Evolutionary conservation across 495 filamentous ascomycete genomes (phyloP), one percentile per base, ranked within the genome.

Genomic region (Evansstolkia leycettana): DNA sequence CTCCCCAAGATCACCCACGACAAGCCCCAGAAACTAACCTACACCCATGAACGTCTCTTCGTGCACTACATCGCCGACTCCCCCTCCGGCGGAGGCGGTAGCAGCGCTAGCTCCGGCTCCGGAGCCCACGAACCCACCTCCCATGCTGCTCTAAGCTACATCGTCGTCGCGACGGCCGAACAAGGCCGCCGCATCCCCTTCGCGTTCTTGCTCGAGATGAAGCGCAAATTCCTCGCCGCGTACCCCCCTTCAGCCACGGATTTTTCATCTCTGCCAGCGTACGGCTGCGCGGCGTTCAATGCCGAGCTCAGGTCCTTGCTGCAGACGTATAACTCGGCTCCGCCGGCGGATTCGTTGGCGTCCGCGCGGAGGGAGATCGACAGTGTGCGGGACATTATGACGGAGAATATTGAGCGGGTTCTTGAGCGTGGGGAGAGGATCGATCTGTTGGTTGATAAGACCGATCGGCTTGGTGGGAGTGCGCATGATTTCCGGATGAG

Each of bases 401-500:
- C 88, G 36, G 76, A 92, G 65, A 99, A 96, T 59, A 99, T 99
- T 46, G 90, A 99, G 73, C 69, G 87, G 37, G 75, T 99, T 47
- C 56, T 99, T 31, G 90, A 99, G 72, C 65, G 90, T 2, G 90
- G 90, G 12, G 90, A 95, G 69, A 70, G 88, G 45, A 94, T 99
- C 46, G 87, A 95, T 67, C 51, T 94, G 51, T 65, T 99, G 37
- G 88, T 99, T 19, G 88, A 96, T 52, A 99, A 96, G 76, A 99
- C 92, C 40, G 89, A 94, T 52, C 67, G 86, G 40, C 52, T 95
- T 32, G 87, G 87, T 7, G 82, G 80, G 5, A 84, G 72, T 53
- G 85, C 88, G 39, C 70, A 80, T 51, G 88, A 95, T 61, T 95
- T 95, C 53, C 59, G 87, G 34, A 73, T 94, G n/a, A 63, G 86